Conservation (phyloP, 768 basidiomycete species). For the Amanita molliuscula region DNA sequence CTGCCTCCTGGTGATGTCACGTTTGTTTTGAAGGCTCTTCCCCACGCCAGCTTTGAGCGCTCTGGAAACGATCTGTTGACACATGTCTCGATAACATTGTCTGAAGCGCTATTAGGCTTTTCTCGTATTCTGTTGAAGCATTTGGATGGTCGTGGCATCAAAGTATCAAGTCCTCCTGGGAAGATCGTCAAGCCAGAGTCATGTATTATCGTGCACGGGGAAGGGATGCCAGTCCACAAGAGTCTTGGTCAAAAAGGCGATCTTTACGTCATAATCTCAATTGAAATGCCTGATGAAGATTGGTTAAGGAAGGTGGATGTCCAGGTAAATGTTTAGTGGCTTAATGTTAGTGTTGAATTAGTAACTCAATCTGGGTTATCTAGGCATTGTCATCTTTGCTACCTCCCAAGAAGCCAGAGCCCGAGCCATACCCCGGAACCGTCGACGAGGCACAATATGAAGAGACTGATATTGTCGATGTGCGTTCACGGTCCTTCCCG, state of each 20-base stretch:
- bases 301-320: slow-evolving; percentile 66
- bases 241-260: slow-evolving; percentile 63
- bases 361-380: background rate
- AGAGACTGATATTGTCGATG: slow-evolving; percentile 71
- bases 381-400: slow-evolving; percentile 58
- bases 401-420: slow-evolving; percentile 67
- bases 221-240: slow-evolving; percentile 84
- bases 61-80: slow-evolving; percentile 75
- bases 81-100: slow-evolving; percentile 77
- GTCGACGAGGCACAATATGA: slow-evolving; percentile 67
- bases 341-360: background rate
- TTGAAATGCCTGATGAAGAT: slow-evolving; percentile 79
- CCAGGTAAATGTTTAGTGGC: slow-evolving; percentile 28
- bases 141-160: slow-evolving; percentile 87
- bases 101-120: slow-evolving; percentile 94
- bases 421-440: slow-evolving; percentile 61
- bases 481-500: slow-evolving; percentile 72
- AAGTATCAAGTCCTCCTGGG: slow-evolving; percentile 61
- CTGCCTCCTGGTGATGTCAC: slow-evolving; percentile 85
- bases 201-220: slow-evolving; percentile 65
- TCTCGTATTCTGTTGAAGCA: slow-evolving; percentile 85
- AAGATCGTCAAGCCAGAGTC: slow-evolving; percentile 70
- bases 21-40: slow-evolving; percentile 59
- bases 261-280: slow-evolving; percentile 68
- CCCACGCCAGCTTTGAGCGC: slow-evolving; percentile 77